Evolutionary conservation across 176 grass and related monocot genomes (phyloP), one percentile per base, ranked within the genome.

Genomic region (Typha latifolia): DNA sequence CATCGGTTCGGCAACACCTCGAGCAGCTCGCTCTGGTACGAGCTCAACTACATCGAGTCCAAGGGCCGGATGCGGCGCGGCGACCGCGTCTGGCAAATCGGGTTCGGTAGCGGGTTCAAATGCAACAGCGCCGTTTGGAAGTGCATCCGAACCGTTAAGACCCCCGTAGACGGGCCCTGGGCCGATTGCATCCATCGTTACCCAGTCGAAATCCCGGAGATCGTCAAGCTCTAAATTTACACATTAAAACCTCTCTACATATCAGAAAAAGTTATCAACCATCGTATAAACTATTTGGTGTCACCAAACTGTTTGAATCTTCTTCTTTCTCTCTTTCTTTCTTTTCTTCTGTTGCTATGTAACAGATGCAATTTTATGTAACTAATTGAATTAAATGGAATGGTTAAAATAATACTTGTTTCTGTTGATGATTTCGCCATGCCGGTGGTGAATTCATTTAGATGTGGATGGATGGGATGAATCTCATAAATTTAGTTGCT

Each of bases 101-200:
- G 91, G 0, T 96, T 96, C 73, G 87, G 91, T 68, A 83, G 79
- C 48, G 91, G 91, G 0, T 96, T 96, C 82, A 96, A 91, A 74
- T 96, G 91, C 79, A 96, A 96, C 91, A 96, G 91, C 80, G 91
- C 91, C 12, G 91, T 96, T 16, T 96, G 91, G 91, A 90, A 88
- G 77, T 91, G 91, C 77, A 72, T 91, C 31, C 82, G 79, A 48
- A 74, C 70, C 37, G 50, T 91, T 51, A 91, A 79, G 67, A 71
- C 82, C 8, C 84, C 91, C 19, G 69, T 83, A 29, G 71, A 82
- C 63, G 87, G 91, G n/a, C 91, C 91, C 0, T 96, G 91, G 91
- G 69, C 74, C 49, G 84, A 90, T 56, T 96, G 84, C 81, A 68
- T 85, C 72, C 12, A 87, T 3, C 79, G 79, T 62, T 96, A 96